phyloP scores from a whole-genome alignment of 2,329 filamentous ascomycete species.

The Cytospora mali region DNA sequence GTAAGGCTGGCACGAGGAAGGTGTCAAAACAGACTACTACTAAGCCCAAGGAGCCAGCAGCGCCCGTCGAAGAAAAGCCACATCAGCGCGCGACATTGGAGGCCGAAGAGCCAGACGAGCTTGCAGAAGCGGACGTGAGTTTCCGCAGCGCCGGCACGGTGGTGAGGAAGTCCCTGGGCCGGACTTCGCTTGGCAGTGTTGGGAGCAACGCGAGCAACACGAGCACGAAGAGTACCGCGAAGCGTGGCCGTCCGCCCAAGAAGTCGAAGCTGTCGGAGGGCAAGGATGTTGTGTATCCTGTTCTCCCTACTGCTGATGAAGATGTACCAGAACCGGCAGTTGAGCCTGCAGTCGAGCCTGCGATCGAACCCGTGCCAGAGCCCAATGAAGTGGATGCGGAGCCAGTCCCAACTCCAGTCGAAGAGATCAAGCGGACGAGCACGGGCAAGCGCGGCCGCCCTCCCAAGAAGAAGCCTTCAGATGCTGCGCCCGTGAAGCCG shows the following conservation, averaged over 20 bases:
- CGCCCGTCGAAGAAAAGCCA: slow-evolving; percentile 24
- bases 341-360: slow-evolving; percentile 24
- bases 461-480: slow-evolving; percentile 35
- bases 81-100: slow-evolving; percentile 30
- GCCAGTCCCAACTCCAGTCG: slow-evolving; percentile 28
- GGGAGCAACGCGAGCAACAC: slow-evolving; percentile 6
- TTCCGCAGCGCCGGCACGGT: slow-evolving; percentile 47
- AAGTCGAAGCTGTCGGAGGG: slow-evolving; percentile 7
- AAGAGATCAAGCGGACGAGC: slow-evolving; percentile 25
- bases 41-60: slow-evolving; percentile 43
- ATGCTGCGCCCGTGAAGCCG: slow-evolving; percentile 1
- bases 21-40: slow-evolving; percentile 48
- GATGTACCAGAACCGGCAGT: not conserved
- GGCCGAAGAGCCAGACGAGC: slow-evolving; percentile 34
- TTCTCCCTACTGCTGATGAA: slow-evolving; percentile 7
- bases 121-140: slow-evolving; percentile 44
- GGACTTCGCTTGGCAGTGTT: slow-evolving; percentile 14
- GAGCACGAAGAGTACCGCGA: slow-evolving; percentile 18
- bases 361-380: slow-evolving; percentile 25
- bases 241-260: slow-evolving; percentile 25
- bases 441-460: slow-evolving; percentile 38
- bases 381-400: slow-evolving; percentile 30
- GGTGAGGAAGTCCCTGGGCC: slow-evolving; percentile 39
- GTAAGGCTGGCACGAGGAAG: slow-evolving; percentile 55
- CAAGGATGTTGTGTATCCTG: not conserved